Conservation (phyloP, 495 filamentous ascomycete genomes). For the Achaetomiella virescens region DNA sequence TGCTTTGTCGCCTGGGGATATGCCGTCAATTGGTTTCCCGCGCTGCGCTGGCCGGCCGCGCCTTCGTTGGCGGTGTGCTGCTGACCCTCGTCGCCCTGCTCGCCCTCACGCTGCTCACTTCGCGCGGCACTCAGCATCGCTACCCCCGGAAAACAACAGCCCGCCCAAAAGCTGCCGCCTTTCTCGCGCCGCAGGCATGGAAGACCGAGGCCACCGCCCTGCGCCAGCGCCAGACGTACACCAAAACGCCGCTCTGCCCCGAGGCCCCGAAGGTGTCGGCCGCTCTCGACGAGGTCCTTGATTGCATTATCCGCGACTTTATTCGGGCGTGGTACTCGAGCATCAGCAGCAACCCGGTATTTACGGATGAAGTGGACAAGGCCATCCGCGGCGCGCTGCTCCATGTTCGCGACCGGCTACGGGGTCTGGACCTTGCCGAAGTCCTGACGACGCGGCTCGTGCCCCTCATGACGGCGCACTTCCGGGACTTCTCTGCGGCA, state of each 20-base stretch:
- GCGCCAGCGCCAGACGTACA: constrained; percentile 44
- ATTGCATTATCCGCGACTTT: constrained; percentile 75
- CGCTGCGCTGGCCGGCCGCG: constrained; percentile 74
- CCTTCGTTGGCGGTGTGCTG: constrained; percentile 61
- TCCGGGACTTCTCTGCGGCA: constrained; percentile 85
- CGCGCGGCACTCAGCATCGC: constrained; percentile 44
- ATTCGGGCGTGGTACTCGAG: constrained; percentile 80
- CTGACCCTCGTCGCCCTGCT: constrained; percentile 47
- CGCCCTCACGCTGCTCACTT: constrained; percentile 55
- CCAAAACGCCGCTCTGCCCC: constrained; percentile 61
- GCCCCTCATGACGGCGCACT: constrained; percentile 84
- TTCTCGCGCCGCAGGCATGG: constrained; percentile 62
- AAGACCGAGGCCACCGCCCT: constrained; percentile 57
- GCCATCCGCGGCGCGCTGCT: constrained; percentile 68
- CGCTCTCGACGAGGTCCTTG: constrained; percentile 72
- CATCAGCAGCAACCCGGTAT: constrained; percentile 75
- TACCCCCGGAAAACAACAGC: constrained; percentile 33
- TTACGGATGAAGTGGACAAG: constrained; percentile 78
- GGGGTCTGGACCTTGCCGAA: constrained; percentile 71
- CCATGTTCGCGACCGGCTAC: constrained; percentile 61
- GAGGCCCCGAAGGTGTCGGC: constrained; percentile 74
- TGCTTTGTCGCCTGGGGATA: constrained; percentile 83
- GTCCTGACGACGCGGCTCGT: constrained; percentile 73
- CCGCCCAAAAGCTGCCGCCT: constrained; percentile 48
- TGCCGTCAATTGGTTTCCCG: constrained; percentile 69